Evolutionary conservation across 495 filamentous ascomycete species (phyloP).

Genomic region (Ramalina peruviana): DNA sequence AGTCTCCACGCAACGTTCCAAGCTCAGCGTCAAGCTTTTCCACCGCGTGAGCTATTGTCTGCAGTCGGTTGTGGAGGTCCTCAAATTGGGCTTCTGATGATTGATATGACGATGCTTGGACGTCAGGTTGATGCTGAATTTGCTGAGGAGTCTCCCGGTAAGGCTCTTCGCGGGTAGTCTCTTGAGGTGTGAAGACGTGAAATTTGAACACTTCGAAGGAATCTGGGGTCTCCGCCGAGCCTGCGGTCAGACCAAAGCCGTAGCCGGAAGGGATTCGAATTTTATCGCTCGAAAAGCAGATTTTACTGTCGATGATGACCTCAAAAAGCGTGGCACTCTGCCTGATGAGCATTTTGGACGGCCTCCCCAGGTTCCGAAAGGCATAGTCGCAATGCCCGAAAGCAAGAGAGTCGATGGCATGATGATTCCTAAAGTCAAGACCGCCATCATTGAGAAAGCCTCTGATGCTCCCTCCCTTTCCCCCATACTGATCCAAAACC

Average conservation of each 20-base stretch:
- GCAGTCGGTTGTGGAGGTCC: slow-evolving; percentile 69
- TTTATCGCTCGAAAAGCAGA: slow-evolving; percentile 75
- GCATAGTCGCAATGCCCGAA: slow-evolving; percentile 87
- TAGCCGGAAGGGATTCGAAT: slow-evolving; percentile 67
- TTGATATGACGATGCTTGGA: slow-evolving; percentile 34
- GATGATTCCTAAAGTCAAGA: slow-evolving; percentile 64
- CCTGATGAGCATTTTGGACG: slow-evolving; percentile 60
- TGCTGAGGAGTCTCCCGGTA: slow-evolving; percentile 22
- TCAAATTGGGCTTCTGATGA: slow-evolving; percentile 50
- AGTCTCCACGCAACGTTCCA: slow-evolving; percentile 24
- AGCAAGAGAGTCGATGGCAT: slow-evolving; percentile 68
- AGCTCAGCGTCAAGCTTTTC: slow-evolving; percentile 53
- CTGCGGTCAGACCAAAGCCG: slow-evolving; percentile 75
- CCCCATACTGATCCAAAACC: slow-evolving; percentile 77
- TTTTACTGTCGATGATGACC: slow-evolving; percentile 66
- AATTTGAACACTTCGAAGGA: slow-evolving; percentile 91
- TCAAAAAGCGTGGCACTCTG: slow-evolving; percentile 50
- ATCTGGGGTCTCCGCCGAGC: slow-evolving; percentile 80
- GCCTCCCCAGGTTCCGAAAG: slow-evolving; percentile 83
- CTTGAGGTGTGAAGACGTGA: slow-evolving; percentile 31
- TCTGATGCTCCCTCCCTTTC: slow-evolving; percentile 64
- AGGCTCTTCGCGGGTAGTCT: slow-evolving; percentile 19
- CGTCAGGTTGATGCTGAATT: slow-evolving; percentile 23
- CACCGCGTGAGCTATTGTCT: slow-evolving; percentile 58
- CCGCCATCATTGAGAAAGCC: slow-evolving; percentile 91